phyloP scores from a whole-genome alignment of 2,329 filamentous ascomycete species.

The Fusarium bulbicola region DNA sequence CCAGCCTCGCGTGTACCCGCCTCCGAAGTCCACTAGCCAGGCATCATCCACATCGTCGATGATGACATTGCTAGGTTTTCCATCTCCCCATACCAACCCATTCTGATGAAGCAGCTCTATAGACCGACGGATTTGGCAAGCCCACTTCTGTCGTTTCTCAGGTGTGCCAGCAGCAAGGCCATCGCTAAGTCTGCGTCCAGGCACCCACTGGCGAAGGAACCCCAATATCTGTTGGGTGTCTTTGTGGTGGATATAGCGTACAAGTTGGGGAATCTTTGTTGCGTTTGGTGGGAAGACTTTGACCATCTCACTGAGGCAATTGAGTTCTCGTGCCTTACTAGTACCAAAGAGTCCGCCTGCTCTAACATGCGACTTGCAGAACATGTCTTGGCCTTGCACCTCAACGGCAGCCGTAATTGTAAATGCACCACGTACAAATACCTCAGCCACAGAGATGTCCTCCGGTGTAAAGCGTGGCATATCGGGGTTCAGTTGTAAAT shows the following conservation, averaged over 20 bases:
- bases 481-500: neutral
- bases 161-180: rapidly evolving
- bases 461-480: neutral
- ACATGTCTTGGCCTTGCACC: neutral
- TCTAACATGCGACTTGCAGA: neutral
- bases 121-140: rapidly evolving
- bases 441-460: rapidly evolving
- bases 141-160: neutral
- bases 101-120: neutral
- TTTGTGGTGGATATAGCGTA: neutral
- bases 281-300: no score
- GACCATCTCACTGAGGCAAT: no score
- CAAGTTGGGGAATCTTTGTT: neutral
- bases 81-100: neutral
- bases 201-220: neutral
- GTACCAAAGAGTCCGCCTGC: no score
- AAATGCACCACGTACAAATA: rapidly evolving
- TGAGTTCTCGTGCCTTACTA: no score
- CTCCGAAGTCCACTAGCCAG: neutral
- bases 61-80: neutral
- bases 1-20: neutral
- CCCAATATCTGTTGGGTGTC: neutral
- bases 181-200: neutral
- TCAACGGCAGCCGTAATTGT: neutral
- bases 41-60: neutral